A percentile compares a stretch with the other conserved stretches of the same genome.
phyloP scores from a whole-genome alignment of 1,139 yeast species.

The Hansenula lynferdii region DNA sequence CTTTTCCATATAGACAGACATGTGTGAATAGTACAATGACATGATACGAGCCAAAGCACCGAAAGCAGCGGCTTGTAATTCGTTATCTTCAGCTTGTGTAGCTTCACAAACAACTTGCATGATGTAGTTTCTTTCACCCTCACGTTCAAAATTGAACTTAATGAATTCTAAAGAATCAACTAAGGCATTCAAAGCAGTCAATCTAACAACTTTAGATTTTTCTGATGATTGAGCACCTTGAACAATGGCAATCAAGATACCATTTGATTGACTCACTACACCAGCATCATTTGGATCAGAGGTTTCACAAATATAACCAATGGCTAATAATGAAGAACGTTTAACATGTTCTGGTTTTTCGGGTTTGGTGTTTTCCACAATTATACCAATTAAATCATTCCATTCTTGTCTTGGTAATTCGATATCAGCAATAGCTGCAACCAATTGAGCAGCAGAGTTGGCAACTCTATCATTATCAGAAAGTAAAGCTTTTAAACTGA shows the following conservation, averaged over 20 bases:
- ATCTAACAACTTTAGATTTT: constrained; percentile 67
- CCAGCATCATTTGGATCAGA: constrained; percentile 84
- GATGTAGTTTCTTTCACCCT: constrained; percentile 92
- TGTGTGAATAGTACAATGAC: constrained; percentile 81
- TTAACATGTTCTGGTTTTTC: constrained; percentile 77
- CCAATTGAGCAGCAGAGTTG: constrained; percentile 85
- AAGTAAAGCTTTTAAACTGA: constrained; percentile 60
- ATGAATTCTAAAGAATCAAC: constrained; percentile 90
- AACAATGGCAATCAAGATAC: constrained; percentile 89
- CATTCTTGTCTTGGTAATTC: constrained; percentile 87
- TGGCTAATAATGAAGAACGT: constrained; percentile 80
- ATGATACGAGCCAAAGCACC: constrained; percentile 93
- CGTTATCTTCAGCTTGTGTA: constrained; percentile 79
- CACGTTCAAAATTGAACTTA: constrained; percentile 80
- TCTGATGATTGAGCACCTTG: constrained; percentile 92
- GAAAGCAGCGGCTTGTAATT: constrained; percentile 89
- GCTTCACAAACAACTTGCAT: constrained; percentile 99
- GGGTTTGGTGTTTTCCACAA: constrained; percentile 80
- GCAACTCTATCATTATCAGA: constrained; percentile 78
- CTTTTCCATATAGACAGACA: constrained; percentile 96
- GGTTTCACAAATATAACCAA: constrained; percentile 94
- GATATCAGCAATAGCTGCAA: constrained; percentile 93
- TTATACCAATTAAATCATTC: constrained; percentile 78
- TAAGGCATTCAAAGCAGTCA: constrained; percentile 88
- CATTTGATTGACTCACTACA: constrained; percentile 81